A percentile compares a stretch with the other conserved stretches of the same genome.
Evolutionary conservation across 2,329 filamentous ascomycete species (phyloP).

Genomic region (Hypocrella siamensis): DNA sequence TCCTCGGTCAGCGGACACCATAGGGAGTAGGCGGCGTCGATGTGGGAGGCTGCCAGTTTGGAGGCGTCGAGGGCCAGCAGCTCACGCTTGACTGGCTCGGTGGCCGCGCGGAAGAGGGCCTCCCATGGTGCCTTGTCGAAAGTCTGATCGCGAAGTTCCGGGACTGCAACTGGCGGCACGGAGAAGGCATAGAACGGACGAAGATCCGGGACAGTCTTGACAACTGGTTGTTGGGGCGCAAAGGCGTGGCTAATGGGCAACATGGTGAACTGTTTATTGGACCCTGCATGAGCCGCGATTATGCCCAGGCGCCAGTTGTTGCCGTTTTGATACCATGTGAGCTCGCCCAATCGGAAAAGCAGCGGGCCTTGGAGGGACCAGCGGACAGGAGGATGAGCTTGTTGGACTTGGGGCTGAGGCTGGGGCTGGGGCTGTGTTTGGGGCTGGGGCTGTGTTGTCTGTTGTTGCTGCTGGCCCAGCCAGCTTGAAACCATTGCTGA

Average conservation of each 20-base stretch:
- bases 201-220: conserved; percentile 24
- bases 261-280: conserved; percentile 17
- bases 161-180: conserved; percentile 25
- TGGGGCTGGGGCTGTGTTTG: conserved; percentile 4
- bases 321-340: conserved; percentile 33
- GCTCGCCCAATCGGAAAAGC: conserved; percentile 31
- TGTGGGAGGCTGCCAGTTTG: conserved; percentile 31
- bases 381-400: conserved; percentile 5
- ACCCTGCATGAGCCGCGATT: conserved; percentile 15
- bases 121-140: conserved; percentile 30
- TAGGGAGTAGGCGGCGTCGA: conserved; percentile 33
- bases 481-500: conserved; percentile 1
- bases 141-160: conserved; percentile 20
- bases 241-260: conserved; percentile 24
- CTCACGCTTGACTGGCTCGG: conserved; percentile 22
- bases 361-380: conserved; percentile 19
- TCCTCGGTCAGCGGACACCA: conserved; percentile 22
- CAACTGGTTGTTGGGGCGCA: conserved; percentile 20
- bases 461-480: conserved; percentile 1
- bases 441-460: neutral
- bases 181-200: conserved; percentile 36
- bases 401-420: conserved; percentile 7
- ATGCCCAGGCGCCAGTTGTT: conserved; percentile 33
- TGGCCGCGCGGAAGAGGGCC: conserved; percentile 15
- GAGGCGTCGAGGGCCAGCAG: conserved; percentile 31